phyloP scores from a whole-genome alignment of 1,139 yeast genomes.

The Suhomyces kunorum region DNA sequence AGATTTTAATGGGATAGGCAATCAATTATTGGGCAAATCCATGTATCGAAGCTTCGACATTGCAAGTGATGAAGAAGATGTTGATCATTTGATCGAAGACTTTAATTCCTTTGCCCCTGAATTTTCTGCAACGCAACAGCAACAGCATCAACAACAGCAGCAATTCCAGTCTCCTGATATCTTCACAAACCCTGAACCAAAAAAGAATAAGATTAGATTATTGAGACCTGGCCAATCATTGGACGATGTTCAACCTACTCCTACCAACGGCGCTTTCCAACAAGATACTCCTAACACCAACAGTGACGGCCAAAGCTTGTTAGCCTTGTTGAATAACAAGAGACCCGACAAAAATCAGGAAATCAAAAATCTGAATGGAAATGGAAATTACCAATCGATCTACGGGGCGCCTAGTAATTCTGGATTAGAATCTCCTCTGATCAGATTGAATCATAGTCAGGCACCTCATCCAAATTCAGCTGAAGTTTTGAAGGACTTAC shows the following conservation, averaged over 20 bases:
- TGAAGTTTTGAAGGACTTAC: constrained; percentile 14
- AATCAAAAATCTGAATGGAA: neutral
- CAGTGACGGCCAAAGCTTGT: constrained; percentile 17
- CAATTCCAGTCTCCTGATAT: no score
- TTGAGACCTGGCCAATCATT: constrained; percentile 36
- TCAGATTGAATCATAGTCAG: constrained; percentile 5
- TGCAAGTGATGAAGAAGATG: constrained; percentile 39
- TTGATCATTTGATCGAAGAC: constrained; percentile 18
- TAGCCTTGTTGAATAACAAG: constrained; percentile 19
- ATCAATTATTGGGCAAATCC: constrained; percentile 18
- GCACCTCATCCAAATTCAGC: constrained; percentile 12
- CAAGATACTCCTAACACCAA: constrained; percentile 9
- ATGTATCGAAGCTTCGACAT: constrained; percentile 30
- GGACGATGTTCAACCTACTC: constrained; percentile 9
- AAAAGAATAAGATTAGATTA: constrained; percentile 26
- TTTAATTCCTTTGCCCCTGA: constrained; percentile 1
- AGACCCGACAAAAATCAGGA: constrained; percentile 8
- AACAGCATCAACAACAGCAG: neutral
- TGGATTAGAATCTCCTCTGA: constrained; percentile 3
- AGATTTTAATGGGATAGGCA: constrained; percentile 34
- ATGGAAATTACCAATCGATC: constrained; percentile 17
- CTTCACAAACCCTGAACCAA: constrained; percentile 11
- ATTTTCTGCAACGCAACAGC: neutral
- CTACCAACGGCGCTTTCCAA: constrained; percentile 4
- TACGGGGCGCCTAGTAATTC: constrained; percentile 12